Percentiles rank a stretch among this genome's conserved stretches.
These are phyloP conservation scores for Solanum lycopersicoides DNA, from an alignment of 257 asterid genomes.

Conservation along the genomic window DNA sequence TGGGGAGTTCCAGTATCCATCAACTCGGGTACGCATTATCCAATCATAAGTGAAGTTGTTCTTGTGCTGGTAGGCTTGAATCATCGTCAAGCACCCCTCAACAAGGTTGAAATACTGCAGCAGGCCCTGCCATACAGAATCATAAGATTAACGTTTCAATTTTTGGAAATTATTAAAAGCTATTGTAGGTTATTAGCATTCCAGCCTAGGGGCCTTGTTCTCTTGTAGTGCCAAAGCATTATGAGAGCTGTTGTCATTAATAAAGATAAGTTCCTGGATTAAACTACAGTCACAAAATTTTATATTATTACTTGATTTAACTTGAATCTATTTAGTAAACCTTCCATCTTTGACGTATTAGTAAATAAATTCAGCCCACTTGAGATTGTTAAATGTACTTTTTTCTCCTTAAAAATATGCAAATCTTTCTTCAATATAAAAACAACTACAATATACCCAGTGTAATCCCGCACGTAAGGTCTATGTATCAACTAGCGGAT, in stretches of 20 bases:
- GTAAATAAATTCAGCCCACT: background rate
- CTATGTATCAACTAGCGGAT: background rate
- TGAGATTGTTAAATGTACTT: background rate
- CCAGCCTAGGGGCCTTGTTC: background rate
- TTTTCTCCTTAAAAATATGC: background rate
- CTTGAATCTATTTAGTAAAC: background rate
- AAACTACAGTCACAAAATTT: background rate
- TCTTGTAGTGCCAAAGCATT: background rate
- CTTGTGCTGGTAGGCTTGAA: conserved; percentile 40
- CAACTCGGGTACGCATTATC: conserved; percentile 85
- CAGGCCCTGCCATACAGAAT: conserved; percentile 44
- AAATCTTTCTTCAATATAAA: background rate
- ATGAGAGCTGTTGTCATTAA: background rate
- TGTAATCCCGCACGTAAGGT: background rate
- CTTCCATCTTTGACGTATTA: background rate
- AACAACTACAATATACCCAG: background rate
- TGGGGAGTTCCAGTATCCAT: conserved; percentile 73
- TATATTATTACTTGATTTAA: background rate
- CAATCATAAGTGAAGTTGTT: conserved; percentile 84
- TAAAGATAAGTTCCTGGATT: background rate
- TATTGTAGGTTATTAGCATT: background rate
- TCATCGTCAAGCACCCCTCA: conserved; percentile 78
- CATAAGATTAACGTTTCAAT: background rate
- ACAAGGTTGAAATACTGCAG: conserved; percentile 83
- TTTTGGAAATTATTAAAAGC: background rate